These are phyloP conservation scores for Trypanosoma boissoni DNA, from an alignment of 208 protist genomes.

Conservation along the genomic window DNA sequence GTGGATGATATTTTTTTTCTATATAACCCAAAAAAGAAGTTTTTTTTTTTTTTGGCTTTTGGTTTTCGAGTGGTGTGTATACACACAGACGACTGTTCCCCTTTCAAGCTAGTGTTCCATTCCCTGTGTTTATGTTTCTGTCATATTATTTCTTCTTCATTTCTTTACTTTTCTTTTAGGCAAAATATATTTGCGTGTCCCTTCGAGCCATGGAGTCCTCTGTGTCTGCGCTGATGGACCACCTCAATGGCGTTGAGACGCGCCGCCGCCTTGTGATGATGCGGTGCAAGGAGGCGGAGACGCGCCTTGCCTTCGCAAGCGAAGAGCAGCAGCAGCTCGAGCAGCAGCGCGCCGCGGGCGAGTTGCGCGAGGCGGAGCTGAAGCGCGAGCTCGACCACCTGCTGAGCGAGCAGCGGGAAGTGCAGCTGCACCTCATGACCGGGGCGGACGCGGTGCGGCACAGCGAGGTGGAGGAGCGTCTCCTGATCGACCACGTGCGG, in stretches of 20 bases:
- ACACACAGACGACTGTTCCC: too few species aligned
- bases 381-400: conserved; percentile 54
- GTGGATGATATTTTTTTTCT: too few species aligned
- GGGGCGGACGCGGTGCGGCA: conserved; percentile 48
- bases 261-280: conserved; percentile 66
- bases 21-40: too few species aligned
- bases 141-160: too few species aligned
- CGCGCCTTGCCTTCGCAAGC: conserved; percentile 42
- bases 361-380: conserved; percentile 39
- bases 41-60: too few species aligned
- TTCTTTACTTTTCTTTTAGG: background rate
- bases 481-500: conserved; percentile 40
- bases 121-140: too few species aligned
- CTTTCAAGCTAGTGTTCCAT: too few species aligned
- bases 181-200: too few species aligned
- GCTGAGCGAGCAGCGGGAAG: conserved; percentile 51
- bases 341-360: conserved; percentile 28
- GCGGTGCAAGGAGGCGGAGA: conserved; percentile 68
- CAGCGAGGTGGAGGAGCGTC: conserved; percentile 61
- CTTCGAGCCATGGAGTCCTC: conserved; percentile 41
- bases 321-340: conserved; percentile 49
- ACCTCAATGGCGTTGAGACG: conserved; percentile 74
- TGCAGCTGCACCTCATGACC: conserved; percentile 60
- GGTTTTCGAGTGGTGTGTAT: too few species aligned
- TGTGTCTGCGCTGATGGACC: conserved; percentile 57